Conservation (phyloP, 2,329 filamentous ascomycete species). For the Cytospora paraplurivora region DNA sequence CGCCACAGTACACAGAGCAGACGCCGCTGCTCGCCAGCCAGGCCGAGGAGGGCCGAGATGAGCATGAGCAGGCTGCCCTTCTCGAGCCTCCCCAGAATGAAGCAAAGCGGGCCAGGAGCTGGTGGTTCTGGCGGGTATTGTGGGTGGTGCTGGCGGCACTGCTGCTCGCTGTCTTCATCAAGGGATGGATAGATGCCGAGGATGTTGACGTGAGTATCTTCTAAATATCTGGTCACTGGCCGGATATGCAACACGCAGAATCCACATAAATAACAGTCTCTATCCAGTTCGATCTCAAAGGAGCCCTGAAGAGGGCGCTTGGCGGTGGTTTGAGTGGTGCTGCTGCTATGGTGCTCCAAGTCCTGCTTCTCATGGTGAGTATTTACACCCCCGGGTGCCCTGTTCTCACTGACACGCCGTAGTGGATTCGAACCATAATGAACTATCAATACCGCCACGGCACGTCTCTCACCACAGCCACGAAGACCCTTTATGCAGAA, state of each 20-base stretch:
- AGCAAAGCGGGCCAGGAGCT: slow-evolving; percentile 30
- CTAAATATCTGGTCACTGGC: accelerated
- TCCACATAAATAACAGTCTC: background rate
- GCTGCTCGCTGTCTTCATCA: slow-evolving; percentile 44
- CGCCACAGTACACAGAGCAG: slow-evolving; percentile 19
- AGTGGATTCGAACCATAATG: slow-evolving; percentile 54
- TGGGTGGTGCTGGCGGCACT: slow-evolving; percentile 40
- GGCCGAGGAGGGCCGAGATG: slow-evolving; percentile 19
- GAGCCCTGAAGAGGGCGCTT: slow-evolving; percentile 48
- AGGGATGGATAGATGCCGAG: slow-evolving; percentile 48
- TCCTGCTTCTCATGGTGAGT: slow-evolving; percentile 49
- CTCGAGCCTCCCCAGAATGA: slow-evolving; percentile 29
- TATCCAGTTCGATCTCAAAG: slow-evolving; percentile 46
- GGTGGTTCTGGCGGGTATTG: slow-evolving; percentile 42
- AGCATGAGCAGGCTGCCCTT: slow-evolving; percentile 31
- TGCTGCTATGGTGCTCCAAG: slow-evolving; percentile 51
- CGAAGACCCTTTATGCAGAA: slow-evolving; percentile 44
- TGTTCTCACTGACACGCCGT: background rate
- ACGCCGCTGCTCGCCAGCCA: slow-evolving; percentile 27
- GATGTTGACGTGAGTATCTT: slow-evolving; percentile 42
- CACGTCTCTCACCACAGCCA: slow-evolving; percentile 43
- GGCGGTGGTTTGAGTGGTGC: slow-evolving; percentile 51
- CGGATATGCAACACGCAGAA: background rate
- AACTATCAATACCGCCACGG: slow-evolving; percentile 54
- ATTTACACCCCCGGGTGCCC: background rate